These are phyloP conservation scores for Boletus reticuloceps DNA, from an alignment of 768 basidiomycete genomes.

Conservation along the genomic window DNA sequence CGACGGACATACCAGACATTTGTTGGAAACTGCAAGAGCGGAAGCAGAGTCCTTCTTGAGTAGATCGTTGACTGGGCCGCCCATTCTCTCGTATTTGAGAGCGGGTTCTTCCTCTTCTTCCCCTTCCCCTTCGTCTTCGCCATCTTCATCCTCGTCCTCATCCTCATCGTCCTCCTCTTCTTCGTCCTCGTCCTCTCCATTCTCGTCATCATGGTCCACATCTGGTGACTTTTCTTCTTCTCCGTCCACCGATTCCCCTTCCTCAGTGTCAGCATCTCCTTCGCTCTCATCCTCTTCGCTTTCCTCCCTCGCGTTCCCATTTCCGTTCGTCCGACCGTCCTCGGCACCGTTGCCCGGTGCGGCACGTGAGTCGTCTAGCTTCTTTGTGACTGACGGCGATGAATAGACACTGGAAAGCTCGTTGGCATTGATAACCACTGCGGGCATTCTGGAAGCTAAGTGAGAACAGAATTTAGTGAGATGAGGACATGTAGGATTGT, in stretches of 20 bases:
- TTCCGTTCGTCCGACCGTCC: slow-evolving; percentile 18
- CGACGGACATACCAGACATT: slow-evolving; percentile 55
- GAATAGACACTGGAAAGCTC: background rate
- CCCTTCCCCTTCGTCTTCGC: slow-evolving; percentile 56
- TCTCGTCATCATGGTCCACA: slow-evolving; percentile 2
- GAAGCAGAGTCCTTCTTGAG: slow-evolving; percentile 90
- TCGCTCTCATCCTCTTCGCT: slow-evolving; percentile 2
- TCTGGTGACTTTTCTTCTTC: slow-evolving; percentile 1
- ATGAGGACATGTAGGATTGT: slow-evolving; percentile 9
- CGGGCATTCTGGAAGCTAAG: slow-evolving; percentile 9
- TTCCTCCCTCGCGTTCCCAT: slow-evolving; percentile 4
- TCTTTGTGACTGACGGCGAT: background rate
- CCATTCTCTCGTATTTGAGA: slow-evolving; percentile 86
- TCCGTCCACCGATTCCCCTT: slow-evolving; percentile 5
- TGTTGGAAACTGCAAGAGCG: slow-evolving; percentile 70
- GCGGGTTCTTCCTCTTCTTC: slow-evolving; percentile 90
- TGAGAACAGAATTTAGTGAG: background rate
- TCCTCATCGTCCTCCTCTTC: slow-evolving; percentile 13
- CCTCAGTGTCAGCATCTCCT: slow-evolving; percentile 1
- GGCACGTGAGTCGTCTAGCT: background rate
- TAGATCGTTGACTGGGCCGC: slow-evolving; percentile 68
- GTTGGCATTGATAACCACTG: background rate
- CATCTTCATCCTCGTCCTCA: too few species aligned
- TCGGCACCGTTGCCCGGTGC: background rate
- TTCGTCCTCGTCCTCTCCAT: slow-evolving; percentile 19